These are phyloP conservation scores for Daldinia sp. DNA, from an alignment of 2,329 filamentous ascomycete genomes.

Conservation along the genomic window DNA sequence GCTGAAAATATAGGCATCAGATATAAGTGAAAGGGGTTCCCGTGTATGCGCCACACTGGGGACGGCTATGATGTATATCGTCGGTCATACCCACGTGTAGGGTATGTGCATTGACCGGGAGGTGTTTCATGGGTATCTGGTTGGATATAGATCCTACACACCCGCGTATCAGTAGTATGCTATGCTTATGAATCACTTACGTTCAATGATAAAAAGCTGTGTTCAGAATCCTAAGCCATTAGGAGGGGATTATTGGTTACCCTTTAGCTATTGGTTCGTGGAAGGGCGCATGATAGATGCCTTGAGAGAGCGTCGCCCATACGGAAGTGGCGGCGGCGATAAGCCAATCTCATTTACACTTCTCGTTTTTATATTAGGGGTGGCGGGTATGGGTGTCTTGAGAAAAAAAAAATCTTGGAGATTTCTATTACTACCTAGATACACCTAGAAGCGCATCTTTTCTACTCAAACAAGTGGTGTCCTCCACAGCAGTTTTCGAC, in stretches of 20 bases:
- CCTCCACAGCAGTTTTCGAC: neutral
- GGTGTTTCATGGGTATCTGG: neutral
- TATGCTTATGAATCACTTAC: neutral
- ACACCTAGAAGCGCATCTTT: neutral
- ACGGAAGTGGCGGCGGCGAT: neutral
- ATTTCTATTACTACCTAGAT: neutral
- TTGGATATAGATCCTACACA: neutral
- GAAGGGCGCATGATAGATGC: neutral
- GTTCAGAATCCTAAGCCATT: too few species aligned
- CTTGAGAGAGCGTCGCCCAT: neutral
- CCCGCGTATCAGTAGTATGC: neutral
- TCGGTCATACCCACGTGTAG: neutral
- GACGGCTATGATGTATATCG: neutral
- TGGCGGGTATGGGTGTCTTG: slow-evolving; percentile 8
- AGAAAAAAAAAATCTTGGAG: neutral
- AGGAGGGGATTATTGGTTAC: neutral
- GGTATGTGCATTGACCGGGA: neutral
- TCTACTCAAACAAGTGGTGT: neutral
- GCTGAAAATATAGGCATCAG: neutral
- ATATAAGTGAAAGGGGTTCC: neutral
- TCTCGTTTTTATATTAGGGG: neutral
- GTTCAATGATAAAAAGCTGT: neutral
- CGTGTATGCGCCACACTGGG: neutral
- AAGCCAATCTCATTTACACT: neutral
- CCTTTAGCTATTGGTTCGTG: neutral